Conservation (phyloP, 2,329 filamentous ascomycete species). For the Tolypocladium album region DNA sequence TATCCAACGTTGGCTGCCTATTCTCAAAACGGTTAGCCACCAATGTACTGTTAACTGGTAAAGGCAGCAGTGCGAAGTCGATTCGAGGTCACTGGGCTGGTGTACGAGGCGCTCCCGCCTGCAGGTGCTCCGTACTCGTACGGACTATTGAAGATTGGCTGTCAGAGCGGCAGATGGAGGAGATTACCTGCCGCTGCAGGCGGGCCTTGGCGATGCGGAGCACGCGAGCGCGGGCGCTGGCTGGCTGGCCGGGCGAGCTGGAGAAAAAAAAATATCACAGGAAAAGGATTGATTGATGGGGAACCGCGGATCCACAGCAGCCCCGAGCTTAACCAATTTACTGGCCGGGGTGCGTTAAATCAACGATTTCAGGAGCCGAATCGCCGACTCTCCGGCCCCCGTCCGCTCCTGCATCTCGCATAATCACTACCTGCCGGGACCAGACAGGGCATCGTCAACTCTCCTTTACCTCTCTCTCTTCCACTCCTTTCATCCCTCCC, state of each 20-base stretch:
- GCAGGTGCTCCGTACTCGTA: too few relatives aligned
- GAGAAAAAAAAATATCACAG: too few relatives aligned
- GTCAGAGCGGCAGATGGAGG: neutral
- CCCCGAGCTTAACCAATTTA: conserved; percentile 1
- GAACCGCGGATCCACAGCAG: neutral
- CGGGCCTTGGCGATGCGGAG: neutral
- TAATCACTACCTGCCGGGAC: neutral
- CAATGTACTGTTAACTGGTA: too few relatives aligned
- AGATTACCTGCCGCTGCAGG: neutral
- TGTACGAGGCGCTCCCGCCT: too few relatives aligned
- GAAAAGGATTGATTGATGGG: neutral
- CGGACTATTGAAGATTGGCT: too few relatives aligned
- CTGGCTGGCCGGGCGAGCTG: neutral
- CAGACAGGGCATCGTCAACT: neutral
- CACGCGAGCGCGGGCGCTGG: neutral
- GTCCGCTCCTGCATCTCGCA: neutral
- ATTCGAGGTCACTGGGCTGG: too few relatives aligned
- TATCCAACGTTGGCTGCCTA: too few relatives aligned
- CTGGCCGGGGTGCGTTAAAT: too few relatives aligned
- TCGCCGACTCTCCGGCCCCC: neutral
- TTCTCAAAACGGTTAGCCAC: too few relatives aligned
- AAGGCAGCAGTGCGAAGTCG: too few relatives aligned
- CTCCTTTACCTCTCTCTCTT: neutral
- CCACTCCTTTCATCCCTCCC: neutral
- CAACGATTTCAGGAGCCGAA: neutral